phyloP scores from a whole-genome alignment of 495 filamentous ascomycete species.

The Ramalina peruviana region DNA sequence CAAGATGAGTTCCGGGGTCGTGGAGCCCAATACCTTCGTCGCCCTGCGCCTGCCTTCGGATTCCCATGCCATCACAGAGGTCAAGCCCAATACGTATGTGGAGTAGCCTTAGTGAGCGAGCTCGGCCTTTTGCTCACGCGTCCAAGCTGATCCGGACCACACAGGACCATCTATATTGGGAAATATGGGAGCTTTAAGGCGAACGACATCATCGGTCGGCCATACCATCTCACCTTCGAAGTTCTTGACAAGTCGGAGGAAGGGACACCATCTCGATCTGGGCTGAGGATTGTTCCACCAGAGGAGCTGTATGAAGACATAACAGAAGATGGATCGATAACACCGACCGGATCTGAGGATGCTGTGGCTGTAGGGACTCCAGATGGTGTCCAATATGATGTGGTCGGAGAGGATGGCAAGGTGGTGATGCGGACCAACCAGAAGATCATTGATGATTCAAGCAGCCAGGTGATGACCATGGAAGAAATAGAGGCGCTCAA shows the following conservation, averaged over 20 bases:
- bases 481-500: conserved; percentile 90
- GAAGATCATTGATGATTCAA: conserved; percentile 64
- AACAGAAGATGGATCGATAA: conserved; percentile 35
- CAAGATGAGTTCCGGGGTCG: conserved; percentile 16
- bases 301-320: conserved; percentile 74
- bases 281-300: conserved; percentile 66
- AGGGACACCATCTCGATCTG: conserved; percentile 37
- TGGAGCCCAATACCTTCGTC: conserved; percentile 51
- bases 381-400: conserved; percentile 33
- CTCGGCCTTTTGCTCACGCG: conserved; percentile 2
- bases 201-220: conserved; percentile 74
- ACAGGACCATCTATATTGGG: conserved; percentile 66
- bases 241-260: conserved; percentile 58
- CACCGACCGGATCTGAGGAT: conserved; percentile 34
- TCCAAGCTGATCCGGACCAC: conserved; percentile 13
- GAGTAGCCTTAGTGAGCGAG: conserved; percentile 19
- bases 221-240: conserved; percentile 84
- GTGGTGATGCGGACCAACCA: conserved; percentile 65
- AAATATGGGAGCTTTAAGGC: conserved; percentile 82
- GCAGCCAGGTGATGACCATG: conserved; percentile 66
- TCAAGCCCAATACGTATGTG: conserved; percentile 68
- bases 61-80: conserved; percentile 43
- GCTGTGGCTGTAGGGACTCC: conserved; percentile 26
- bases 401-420: conserved; percentile 38
- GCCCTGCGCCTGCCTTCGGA: conserved; percentile 56